phyloP scores from a whole-genome alignment of 768 basidiomycete genomes.

The Termitomyces sp. region DNA sequence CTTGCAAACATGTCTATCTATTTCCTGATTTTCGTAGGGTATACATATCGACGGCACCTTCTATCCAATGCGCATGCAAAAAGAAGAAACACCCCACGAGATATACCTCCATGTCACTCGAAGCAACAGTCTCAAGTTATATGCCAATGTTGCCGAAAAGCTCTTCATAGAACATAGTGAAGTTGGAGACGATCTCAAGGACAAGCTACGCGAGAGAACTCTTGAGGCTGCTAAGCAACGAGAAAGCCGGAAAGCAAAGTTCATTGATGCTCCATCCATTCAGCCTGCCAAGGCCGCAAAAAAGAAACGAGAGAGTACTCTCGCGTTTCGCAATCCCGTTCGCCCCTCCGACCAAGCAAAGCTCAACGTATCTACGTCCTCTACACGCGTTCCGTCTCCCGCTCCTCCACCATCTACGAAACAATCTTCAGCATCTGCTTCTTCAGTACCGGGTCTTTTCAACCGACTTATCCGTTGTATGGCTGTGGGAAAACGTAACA shows the following conservation, averaged over 20 bases:
- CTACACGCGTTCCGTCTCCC: conserved; percentile 23
- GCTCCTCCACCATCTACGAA: conserved; percentile 15
- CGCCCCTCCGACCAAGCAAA: conserved; percentile 23
- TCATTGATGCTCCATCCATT: conserved; percentile 41
- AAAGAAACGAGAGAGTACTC: conserved; percentile 31
- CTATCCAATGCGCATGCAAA: conserved; percentile 51
- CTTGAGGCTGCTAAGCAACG: conserved; percentile 37
- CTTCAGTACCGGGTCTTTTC: conserved; percentile 14
- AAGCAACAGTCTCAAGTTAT: conserved; percentile 50
- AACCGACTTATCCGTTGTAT: conserved; percentile 50
- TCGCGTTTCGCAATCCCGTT: conserved; percentile 35
- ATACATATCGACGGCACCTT: conserved; percentile 60
- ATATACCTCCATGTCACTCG: conserved; percentile 55
- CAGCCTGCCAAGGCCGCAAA: conserved; percentile 27
- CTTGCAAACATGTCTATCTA: background rate
- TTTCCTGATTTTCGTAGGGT: conserved; percentile 34
- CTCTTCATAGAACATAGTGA: conserved; percentile 57
- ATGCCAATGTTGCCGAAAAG: conserved; percentile 72
- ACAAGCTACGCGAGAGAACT: conserved; percentile 41
- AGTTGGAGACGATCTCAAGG: conserved; percentile 40
- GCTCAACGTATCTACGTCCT: conserved; percentile 23
- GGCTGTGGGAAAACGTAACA: conserved; percentile 41
- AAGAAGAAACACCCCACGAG: conserved; percentile 60
- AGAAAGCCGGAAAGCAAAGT: conserved; percentile 39
- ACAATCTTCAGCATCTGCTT: conserved; percentile 10